phyloP scores from a whole-genome alignment of 2,329 filamentous ascomycete species.

The Microcyclosporella mali region DNA sequence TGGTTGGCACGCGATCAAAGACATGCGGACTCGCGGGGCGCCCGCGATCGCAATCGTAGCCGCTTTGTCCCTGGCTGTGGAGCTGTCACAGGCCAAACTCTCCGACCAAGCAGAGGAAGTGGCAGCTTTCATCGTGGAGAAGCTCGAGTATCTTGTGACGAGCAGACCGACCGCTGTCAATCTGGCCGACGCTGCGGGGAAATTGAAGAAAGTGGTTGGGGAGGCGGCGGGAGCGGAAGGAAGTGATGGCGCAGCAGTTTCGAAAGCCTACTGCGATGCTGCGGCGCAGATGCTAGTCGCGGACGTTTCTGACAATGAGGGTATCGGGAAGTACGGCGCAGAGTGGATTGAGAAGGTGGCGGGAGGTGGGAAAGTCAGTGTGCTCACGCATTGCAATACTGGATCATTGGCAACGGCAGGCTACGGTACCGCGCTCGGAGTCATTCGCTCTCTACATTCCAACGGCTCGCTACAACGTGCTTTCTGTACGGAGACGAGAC shows the following conservation, averaged over 20 bases:
- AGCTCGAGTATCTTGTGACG: slow-evolving; percentile 78
- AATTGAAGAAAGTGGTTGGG: slow-evolving; percentile 63
- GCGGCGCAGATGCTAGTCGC: slow-evolving; percentile 82
- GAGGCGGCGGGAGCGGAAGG: slow-evolving; percentile 39
- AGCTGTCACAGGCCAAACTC: slow-evolving; percentile 57
- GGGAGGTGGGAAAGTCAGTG: slow-evolving; percentile 57
- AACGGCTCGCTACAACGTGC: slow-evolving; percentile 66
- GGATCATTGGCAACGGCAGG: slow-evolving; percentile 94
- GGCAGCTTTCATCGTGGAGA: slow-evolving; percentile 61
- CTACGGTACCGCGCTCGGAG: slow-evolving; percentile 92
- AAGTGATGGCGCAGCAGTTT: slow-evolving; percentile 50
- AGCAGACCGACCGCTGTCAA: slow-evolving; percentile 94
- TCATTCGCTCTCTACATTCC: slow-evolving; percentile 75
- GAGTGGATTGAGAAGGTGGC: slow-evolving; percentile 67
- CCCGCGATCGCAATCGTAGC: slow-evolving; percentile 98
- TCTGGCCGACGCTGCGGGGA: slow-evolving; percentile 78
- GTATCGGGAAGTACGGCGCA: slow-evolving; percentile 77
- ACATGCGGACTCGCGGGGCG: slow-evolving; percentile 74
- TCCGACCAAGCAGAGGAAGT: slow-evolving; percentile 56
- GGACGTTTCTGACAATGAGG: slow-evolving; percentile 80
- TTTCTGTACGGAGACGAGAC: slow-evolving; percentile 93
- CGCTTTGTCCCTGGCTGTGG: slow-evolving; percentile 77
- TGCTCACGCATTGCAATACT: slow-evolving; percentile 96
- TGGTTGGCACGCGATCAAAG: slow-evolving; percentile 74
- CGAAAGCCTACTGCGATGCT: slow-evolving; percentile 65